phyloP scores from a whole-genome alignment of 2,329 filamentous ascomycete species.

The Dactylonectria macrodidyma region DNA sequence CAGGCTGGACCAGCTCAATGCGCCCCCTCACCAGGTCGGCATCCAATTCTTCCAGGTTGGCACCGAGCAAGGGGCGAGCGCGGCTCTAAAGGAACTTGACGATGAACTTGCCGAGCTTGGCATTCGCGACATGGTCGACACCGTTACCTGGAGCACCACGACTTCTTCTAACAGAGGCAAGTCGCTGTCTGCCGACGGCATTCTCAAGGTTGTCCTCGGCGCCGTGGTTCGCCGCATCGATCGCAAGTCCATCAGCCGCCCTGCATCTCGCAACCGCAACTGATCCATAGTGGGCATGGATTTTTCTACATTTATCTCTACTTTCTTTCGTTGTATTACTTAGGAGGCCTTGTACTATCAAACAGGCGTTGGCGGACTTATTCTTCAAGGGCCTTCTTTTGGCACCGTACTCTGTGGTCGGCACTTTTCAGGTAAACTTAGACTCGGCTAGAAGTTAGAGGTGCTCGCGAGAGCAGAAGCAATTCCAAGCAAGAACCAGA shows the following conservation, averaged over 20 bases:
- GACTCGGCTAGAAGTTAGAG: neutral
- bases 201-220: conserved; percentile 88
- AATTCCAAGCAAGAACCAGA: neutral
- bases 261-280: conserved; percentile 19
- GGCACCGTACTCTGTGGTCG: neutral
- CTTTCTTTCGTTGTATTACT: neutral
- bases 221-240: conserved; percentile 72
- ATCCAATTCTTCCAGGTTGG: conserved; percentile 98
- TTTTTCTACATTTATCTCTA: neutral
- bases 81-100: conserved; percentile 80
- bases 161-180: conserved; percentile 53
- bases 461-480: neutral
- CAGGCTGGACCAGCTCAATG: conserved; percentile 78
- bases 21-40: conserved; percentile 86
- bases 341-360: neutral
- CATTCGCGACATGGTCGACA: conserved; percentile 92
- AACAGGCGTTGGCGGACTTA: neutral
- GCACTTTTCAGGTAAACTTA: neutral
- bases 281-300: conserved; percentile 2
- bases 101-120: conserved; percentile 72
- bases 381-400: neutral
- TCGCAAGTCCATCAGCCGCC: conserved; percentile 39
- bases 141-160: conserved; percentile 78
- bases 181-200: conserved; percentile 75
- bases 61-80: conserved; percentile 74